These are phyloP conservation scores for Lophiotrema nucula DNA, from an alignment of 495 filamentous ascomycete genomes.

Conservation along the genomic window DNA sequence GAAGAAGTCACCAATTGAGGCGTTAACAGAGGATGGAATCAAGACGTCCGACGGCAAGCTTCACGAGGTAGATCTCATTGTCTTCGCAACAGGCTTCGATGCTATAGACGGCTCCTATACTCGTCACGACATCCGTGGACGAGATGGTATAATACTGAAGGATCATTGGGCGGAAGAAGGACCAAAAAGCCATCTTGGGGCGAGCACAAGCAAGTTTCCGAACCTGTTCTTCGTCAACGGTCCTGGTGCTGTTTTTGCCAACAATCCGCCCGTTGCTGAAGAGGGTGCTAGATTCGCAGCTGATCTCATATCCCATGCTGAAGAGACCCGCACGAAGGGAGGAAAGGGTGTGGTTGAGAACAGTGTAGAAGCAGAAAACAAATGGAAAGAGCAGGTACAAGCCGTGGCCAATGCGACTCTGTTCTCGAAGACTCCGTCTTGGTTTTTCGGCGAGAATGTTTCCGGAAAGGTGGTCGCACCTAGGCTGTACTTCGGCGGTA, in stretches of 20 bases:
- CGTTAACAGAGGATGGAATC: not conserved
- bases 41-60: constrained; percentile 1
- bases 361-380: too few relatives aligned
- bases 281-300: not conserved
- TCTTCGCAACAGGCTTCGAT: constrained; percentile 43
- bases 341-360: too few relatives aligned
- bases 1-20: not conserved
- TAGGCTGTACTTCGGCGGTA: too few relatives aligned
- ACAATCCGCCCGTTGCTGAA: not conserved
- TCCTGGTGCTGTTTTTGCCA: not conserved
- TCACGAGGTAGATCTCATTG: constrained; percentile 14
- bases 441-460: too few relatives aligned
- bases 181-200: not conserved
- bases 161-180: constrained; percentile 27
- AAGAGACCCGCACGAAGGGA: too few relatives aligned
- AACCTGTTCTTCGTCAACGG: not conserved
- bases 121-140: constrained; percentile 36
- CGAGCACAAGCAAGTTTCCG: not conserved
- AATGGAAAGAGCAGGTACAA: too few relatives aligned
- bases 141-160: constrained; percentile 28
- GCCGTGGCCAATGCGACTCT: too few relatives aligned
- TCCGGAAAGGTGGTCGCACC: too few relatives aligned
- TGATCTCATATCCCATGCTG: not conserved
- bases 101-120: constrained; percentile 38
- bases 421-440: too few relatives aligned